Evolutionary conservation across 257 asterid species (phyloP), one percentile per base, ranked within the genome.

Genomic region (Verbena officinalis): DNA sequence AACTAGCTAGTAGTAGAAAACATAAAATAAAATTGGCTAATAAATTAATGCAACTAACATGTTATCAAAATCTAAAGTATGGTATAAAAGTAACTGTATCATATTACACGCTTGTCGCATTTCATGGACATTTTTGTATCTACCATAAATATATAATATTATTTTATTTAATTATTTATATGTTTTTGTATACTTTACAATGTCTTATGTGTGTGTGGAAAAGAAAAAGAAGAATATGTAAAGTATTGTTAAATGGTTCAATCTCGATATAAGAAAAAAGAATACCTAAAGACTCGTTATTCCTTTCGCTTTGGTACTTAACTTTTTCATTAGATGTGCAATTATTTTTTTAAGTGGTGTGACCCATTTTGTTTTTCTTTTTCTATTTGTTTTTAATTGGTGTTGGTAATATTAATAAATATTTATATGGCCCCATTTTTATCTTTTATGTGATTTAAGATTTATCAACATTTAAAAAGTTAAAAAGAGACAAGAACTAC

Each of bases 61-160:
- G 42, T 39, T 48, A 51, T 38, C 44, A 56, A 8, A 59, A 48
- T 60, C 46, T 53, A 77, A 71, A 61, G 70, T 46, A 63, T 55
- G 67, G 63, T 76, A 65, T 42, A 70, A 73, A 80, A 80, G 85
- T 77, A 59, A 73, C 73, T 78, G 75, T 66, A 78, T 64, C 68
- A 49, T 67, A 75, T 77, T 65, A 75, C 88, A 83, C 86, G 86
- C 88, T 75, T 83, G 88, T 79, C 88, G 77, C 83, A 81, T 74
- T 75, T 65, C 69, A 62, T 44, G 66, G 71, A 75, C 71, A 64
- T 63, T 78, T 62, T 70, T 33, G 1, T 36, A 36, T 5, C 3
- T 36, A 36, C 7, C 10, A 36, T 36, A 36, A 4, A 36, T 36
- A 36, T 49, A 34, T 65, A 61, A 2, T 27, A 27, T n/a, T n/a